phyloP scores from a whole-genome alignment of 192 early-diverging fungal genomes.

The Gigaspora rosea region DNA sequence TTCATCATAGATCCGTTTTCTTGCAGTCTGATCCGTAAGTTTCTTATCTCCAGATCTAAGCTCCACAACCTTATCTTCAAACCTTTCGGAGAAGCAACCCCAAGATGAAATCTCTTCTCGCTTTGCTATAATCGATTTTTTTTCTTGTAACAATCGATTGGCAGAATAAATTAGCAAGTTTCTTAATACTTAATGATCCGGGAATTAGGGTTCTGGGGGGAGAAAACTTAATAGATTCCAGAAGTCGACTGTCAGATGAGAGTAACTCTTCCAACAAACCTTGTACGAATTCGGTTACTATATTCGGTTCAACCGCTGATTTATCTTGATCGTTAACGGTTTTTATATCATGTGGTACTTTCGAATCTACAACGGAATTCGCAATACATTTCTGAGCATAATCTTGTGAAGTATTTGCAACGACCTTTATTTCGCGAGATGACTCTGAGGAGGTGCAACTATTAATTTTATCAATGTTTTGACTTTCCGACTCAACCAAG shows the following conservation, averaged over 20 bases:
- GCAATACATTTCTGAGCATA: not conserved
- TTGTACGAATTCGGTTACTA: constrained; percentile 26
- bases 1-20: not conserved
- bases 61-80: constrained; percentile 21
- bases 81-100: constrained; percentile 8
- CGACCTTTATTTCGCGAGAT: not conserved
- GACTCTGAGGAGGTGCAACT: not conserved
- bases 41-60: constrained; percentile 22
- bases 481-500: not conserved
- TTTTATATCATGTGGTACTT: constrained; percentile 25
- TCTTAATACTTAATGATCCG: constrained; percentile 5
- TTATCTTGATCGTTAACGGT: constrained; percentile 1
- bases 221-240: constrained; percentile 13
- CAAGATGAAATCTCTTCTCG: not conserved
- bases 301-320: not conserved
- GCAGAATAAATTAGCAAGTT: constrained; percentile 21
- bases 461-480: not conserved
- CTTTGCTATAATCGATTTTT: constrained; percentile 13
- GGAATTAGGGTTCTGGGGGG: not conserved
- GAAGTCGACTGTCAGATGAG: not conserved
- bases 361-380: not conserved
- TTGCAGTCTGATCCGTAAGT: constrained; percentile 21
- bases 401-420: too few relatives aligned
- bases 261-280: constrained; percentile 10
- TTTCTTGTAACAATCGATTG: constrained; percentile 7